These are phyloP conservation scores for Quercus dentata DNA, from an alignment of 306 rosid species.

Conservation along the genomic window DNA sequence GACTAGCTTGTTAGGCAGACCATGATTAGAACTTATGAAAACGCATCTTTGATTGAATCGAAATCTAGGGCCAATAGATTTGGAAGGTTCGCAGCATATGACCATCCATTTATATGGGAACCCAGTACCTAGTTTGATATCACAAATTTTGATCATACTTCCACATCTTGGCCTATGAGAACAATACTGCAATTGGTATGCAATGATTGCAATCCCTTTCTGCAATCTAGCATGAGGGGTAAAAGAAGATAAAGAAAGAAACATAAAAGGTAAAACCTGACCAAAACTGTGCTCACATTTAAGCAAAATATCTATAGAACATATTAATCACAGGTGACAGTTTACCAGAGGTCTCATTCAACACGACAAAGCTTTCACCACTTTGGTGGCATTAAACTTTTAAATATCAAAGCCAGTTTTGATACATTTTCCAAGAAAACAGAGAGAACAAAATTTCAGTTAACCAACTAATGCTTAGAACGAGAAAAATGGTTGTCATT, in stretches of 20 bases:
- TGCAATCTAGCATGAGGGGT: too few species aligned
- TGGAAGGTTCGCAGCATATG: too few species aligned
- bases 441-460: not conserved
- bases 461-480: constrained; percentile 35
- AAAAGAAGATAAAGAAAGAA: not conserved
- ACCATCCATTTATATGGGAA: too few species aligned
- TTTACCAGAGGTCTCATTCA: not conserved
- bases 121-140: too few species aligned
- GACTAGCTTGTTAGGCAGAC: too few species aligned
- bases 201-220: too few species aligned
- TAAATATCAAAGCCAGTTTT: not conserved
- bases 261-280: not conserved
- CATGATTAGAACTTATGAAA: too few species aligned
- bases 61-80: too few species aligned
- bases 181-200: not conserved
- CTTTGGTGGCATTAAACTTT: not conserved
- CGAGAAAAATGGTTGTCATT: constrained; percentile 85
- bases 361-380: not conserved
- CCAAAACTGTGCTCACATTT: not conserved
- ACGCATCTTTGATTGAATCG: too few species aligned
- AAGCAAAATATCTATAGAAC: not conserved
- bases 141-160: too few species aligned
- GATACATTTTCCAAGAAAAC: not conserved
- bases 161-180: not conserved
- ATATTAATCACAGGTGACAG: not conserved